Conservation (phyloP, 1,284 basidiomycete genomes). For the Tremellales sp. region DNA sequence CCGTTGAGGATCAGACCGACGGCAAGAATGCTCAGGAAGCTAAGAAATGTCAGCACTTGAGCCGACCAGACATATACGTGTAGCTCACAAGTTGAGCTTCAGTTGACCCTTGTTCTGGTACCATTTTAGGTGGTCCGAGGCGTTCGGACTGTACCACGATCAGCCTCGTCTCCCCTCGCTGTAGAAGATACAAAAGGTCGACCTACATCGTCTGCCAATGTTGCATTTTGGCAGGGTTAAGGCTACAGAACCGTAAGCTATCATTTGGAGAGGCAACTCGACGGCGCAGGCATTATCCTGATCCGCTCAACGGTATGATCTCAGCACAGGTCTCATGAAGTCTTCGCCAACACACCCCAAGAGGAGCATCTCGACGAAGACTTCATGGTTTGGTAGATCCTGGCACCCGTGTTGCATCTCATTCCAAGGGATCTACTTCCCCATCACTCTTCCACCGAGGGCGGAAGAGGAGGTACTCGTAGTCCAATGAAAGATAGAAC, state of each 20-base stretch:
- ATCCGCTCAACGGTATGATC: slow-evolving; percentile 52
- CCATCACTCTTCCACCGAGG: background rate
- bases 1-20: slow-evolving; percentile 50
- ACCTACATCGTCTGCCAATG: background rate
- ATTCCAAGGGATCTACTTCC: too few relatives aligned
- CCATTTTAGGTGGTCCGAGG: slow-evolving; percentile 40
- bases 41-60: slow-evolving; percentile 12
- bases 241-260: background rate
- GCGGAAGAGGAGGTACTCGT: too few relatives aligned
- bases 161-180: background rate
- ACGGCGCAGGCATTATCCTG: slow-evolving; percentile 52
- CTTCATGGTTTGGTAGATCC: slow-evolving; percentile 9
- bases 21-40: slow-evolving; percentile 48
- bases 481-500: background rate
- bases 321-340: slow-evolving; percentile 40
- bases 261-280: slow-evolving; percentile 41
- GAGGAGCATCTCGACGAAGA: background rate
- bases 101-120: slow-evolving; percentile 44
- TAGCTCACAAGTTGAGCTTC: slow-evolving; percentile 49
- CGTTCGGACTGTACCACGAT: slow-evolving; percentile 39
- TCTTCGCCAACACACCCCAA: background rate
- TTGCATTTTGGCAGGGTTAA: background rate
- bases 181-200: background rate
- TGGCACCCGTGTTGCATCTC: slow-evolving; percentile 46
- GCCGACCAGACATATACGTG: background rate